Evolutionary conservation across 495 filamentous ascomycete species (phyloP), one percentile per base, ranked within the genome.

Genomic region (Trichoderma parareesei): DNA sequence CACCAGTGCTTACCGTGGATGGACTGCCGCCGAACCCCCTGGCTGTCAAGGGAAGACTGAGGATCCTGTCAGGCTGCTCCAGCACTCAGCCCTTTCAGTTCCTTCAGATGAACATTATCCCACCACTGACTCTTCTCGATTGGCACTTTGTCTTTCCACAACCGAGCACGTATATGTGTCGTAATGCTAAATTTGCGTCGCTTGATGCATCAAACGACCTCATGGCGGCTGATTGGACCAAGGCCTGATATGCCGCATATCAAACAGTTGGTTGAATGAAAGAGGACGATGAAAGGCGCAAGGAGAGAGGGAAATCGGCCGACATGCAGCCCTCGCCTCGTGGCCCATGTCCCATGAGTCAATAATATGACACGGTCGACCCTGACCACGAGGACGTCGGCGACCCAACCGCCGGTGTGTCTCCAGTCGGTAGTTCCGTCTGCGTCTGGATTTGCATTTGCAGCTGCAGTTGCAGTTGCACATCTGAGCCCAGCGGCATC

Each of bases 381-480:
- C 53, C 53, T 38, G 53, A 57, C 53, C 53, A 57, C 33, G 53
- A 57, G 6, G 53, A 37, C 9, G 20, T 35, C 53, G 53, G 53
- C 33, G 53, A 57, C 20, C 53, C 11, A 35, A 7, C 53, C 8
- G 53, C 16, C 14, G 27, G 53, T 4, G 33, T 38, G 10, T 57
- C 53, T 37, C 53, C 27, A 10, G 53, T 16, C 11, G 53, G 27
- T 3, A 27, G 8, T 3, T 37, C 53, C 9, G 53, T 35, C 11
- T 57, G 53, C 53, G 37, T 57, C 53, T 57, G 53, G 1, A 57
- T 57, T 27, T 57, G 53, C 53, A 57, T 33, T 8, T 57, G 53
- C 53, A 16, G 16, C 16, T 57, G 53, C 53, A 35, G 20, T 37
- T 57, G 53, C 53, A 35, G 20, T 37, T 57, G 53, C 6, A 37